These are phyloP conservation scores for Letharia lupina DNA, from an alignment of 495 filamentous ascomycete genomes.

Conservation along the genomic window DNA sequence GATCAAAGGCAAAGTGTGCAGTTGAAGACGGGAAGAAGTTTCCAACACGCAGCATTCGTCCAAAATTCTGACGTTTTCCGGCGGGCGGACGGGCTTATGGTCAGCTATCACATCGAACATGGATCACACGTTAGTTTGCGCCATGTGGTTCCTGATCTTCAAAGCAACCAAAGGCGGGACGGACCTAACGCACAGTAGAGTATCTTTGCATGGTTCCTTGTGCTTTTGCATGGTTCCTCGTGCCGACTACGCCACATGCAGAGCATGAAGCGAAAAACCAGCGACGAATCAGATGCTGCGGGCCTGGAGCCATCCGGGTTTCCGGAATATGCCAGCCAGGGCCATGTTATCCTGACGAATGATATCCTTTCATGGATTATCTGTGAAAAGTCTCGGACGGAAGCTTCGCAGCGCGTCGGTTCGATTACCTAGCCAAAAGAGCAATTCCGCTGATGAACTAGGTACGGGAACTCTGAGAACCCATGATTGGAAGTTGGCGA, in stretches of 20 bases:
- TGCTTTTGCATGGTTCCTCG: too few species aligned
- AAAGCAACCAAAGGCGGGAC: background rate
- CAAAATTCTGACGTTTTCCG: background rate
- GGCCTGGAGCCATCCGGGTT: background rate
- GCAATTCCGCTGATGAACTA: too few species aligned
- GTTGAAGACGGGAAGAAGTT: background rate
- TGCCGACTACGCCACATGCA: background rate
- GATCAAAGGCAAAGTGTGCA: background rate
- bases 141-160: background rate
- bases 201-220: too few species aligned
- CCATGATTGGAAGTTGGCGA: background rate
- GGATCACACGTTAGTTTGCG: background rate
- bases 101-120: background rate
- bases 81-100: background rate
- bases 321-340: background rate
- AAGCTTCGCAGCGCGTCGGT: too few species aligned
- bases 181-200: background rate
- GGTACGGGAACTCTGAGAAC: background rate
- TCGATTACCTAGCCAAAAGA: too few species aligned
- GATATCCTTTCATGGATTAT: background rate
- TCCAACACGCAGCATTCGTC: background rate
- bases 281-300: too few species aligned
- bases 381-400: background rate
- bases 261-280: background rate
- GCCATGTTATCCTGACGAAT: background rate